Evolutionary conservation across 495 filamentous ascomycete species (phyloP).

Genomic region (Acidiella bohemica): DNA sequence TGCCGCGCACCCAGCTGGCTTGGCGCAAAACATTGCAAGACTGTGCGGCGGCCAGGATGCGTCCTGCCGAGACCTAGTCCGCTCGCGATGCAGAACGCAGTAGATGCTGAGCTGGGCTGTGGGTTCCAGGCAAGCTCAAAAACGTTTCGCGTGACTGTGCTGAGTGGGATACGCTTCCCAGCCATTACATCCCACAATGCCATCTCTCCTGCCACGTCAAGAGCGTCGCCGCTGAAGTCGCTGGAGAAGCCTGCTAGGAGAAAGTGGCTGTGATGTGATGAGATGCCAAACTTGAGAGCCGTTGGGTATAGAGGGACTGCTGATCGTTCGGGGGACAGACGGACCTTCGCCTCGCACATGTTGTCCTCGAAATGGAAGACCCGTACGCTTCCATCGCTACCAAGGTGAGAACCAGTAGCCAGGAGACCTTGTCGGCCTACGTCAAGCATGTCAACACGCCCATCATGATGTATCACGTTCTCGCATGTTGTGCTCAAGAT

Average conservation of each 20-base stretch:
- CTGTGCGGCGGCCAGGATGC: slow-evolving; percentile 33
- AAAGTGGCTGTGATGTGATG: slow-evolving; percentile 36
- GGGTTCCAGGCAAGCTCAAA: slow-evolving; percentile 77
- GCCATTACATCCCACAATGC: slow-evolving; percentile 53
- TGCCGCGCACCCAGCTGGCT: slow-evolving; percentile 19
- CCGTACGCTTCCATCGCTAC: slow-evolving; percentile 5
- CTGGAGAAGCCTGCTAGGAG: slow-evolving; percentile 70
- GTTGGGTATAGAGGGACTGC: too few species aligned
- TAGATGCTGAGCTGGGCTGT: slow-evolving; percentile 38
- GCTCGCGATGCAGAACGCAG: slow-evolving; percentile 41
- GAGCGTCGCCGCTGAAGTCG: slow-evolving; percentile 39
- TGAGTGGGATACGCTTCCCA: slow-evolving; percentile 32
- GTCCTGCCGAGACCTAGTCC: slow-evolving; percentile 21
- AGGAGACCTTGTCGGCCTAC: slow-evolving; percentile 31
- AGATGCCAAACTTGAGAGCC: slow-evolving; percentile 57
- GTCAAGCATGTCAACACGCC: slow-evolving; percentile 58
- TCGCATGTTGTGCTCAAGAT: slow-evolving; percentile 28
- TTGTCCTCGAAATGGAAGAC: too few species aligned
- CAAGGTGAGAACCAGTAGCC: slow-evolving; percentile 36
- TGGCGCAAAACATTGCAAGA: slow-evolving; percentile 41
- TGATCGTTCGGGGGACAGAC: too few species aligned
- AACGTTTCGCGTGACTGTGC: slow-evolving; percentile 50
- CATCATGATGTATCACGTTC: slow-evolving; percentile 48
- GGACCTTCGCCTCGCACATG: too few species aligned
- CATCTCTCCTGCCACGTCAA: slow-evolving; percentile 50